Percentiles rank a stretch among this genome's conserved stretches.
Conservation (phyloP, 2,329 filamentous ascomycete species). For the Xylariaceae sp. region DNA sequence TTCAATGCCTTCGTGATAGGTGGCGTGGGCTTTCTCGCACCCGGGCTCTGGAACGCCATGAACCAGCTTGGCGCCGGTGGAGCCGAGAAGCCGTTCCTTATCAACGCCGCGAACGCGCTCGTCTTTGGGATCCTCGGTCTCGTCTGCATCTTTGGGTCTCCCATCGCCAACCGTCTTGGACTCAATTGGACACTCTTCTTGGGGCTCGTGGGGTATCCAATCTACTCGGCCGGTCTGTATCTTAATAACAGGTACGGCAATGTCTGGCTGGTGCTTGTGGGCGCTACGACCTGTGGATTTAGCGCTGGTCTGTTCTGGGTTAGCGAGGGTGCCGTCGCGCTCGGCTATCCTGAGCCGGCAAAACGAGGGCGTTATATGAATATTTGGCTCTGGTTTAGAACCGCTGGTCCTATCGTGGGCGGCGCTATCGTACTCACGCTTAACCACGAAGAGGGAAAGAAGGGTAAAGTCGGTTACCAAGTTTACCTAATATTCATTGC, state of each 20-base stretch:
- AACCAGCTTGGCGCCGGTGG: slow-evolving; percentile 50
- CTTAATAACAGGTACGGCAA: slow-evolving; percentile 45
- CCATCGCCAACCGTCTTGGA: slow-evolving; percentile 33
- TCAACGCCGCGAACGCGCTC: slow-evolving; percentile 35
- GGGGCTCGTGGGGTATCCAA: slow-evolving; percentile 32
- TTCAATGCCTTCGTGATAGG: slow-evolving; percentile 53
- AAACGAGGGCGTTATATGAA: slow-evolving; percentile 63
- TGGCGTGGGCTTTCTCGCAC: slow-evolving; percentile 47
- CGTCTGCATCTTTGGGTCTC: slow-evolving; percentile 32
- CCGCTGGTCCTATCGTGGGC: slow-evolving; percentile 57
- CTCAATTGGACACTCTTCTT: slow-evolving; percentile 32
- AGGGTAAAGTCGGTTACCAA: slow-evolving; percentile 60
- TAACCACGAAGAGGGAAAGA: slow-evolving; percentile 50
- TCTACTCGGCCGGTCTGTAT: slow-evolving; percentile 37
- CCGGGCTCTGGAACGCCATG: slow-evolving; percentile 54
- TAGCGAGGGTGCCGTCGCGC: slow-evolving; percentile 68
- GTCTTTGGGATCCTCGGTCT: slow-evolving; percentile 35
- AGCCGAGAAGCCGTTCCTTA: slow-evolving; percentile 47
- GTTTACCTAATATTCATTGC: slow-evolving; percentile 70
- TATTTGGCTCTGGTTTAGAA: slow-evolving; percentile 61
- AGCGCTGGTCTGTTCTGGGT: slow-evolving; percentile 73
- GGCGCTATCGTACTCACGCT: slow-evolving; percentile 68
- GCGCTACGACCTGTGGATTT: slow-evolving; percentile 65
- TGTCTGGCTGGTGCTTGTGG: slow-evolving; percentile 64
- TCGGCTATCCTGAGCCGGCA: slow-evolving; percentile 67